Percentiles rank a stretch among this genome's conserved stretches.
Evolutionary conservation across 495 filamentous ascomycete genomes (phyloP).

Genomic region (Bombardia bombarda): DNA sequence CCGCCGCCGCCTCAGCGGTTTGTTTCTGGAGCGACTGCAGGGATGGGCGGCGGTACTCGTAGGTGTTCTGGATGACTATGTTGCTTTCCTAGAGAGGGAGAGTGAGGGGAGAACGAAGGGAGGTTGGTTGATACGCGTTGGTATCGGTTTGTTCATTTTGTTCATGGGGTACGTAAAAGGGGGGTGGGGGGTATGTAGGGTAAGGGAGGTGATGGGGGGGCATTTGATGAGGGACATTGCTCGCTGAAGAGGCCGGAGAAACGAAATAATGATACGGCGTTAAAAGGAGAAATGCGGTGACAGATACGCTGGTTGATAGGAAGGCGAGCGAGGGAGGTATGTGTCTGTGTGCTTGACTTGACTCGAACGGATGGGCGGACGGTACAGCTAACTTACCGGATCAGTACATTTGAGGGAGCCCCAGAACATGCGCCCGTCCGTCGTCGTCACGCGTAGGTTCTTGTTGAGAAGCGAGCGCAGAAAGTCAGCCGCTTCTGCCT

Average conservation of each 20-base stretch:
- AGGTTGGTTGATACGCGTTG: background rate
- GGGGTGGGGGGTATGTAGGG: too few relatives aligned
- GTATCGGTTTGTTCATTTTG: background rate
- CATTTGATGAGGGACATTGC: too few relatives aligned
- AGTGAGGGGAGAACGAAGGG: background rate
- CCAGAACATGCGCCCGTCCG: conserved; percentile 80
- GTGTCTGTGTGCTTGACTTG: too few relatives aligned
- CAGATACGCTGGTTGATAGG: too few relatives aligned
- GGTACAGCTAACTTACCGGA: conserved; percentile 45
- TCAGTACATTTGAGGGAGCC: conserved; percentile 93
- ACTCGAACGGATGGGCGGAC: too few relatives aligned
- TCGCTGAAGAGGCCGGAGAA: too few relatives aligned
- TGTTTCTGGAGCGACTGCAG: conserved; percentile 41
- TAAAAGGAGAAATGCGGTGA: too few relatives aligned
- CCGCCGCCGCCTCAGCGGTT: conserved; percentile 34
- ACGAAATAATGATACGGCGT: too few relatives aligned
- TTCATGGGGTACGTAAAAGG: too few relatives aligned
- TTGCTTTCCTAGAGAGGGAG: conserved; percentile 44
- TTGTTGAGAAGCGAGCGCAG: conserved; percentile 52
- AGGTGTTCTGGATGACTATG: conserved; percentile 73
- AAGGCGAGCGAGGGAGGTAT: too few relatives aligned
- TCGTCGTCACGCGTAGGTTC: conserved; percentile 70
- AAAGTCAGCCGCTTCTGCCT: conserved; percentile 30
- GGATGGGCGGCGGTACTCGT: conserved; percentile 77
- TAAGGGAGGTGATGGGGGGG: too few relatives aligned